phyloP scores from a whole-genome alignment of 1,284 basidiomycete genomes.

The Leccinum subfulvum region DNA sequence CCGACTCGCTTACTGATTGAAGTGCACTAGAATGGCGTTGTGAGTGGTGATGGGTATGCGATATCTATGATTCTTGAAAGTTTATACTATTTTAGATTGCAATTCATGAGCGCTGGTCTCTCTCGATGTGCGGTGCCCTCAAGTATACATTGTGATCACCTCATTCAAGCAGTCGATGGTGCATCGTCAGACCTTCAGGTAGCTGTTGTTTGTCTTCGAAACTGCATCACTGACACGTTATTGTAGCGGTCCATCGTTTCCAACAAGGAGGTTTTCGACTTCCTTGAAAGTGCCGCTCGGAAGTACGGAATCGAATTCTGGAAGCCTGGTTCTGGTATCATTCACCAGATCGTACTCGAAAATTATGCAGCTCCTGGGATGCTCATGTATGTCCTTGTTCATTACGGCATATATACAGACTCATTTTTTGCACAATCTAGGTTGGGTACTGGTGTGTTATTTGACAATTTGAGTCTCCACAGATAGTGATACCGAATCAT shows the following conservation, averaged over 20 bases:
- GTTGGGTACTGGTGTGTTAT: constrained; percentile 67
- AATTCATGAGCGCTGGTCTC: constrained; percentile 98
- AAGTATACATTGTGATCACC: constrained; percentile 95
- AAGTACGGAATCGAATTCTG: constrained; percentile 98
- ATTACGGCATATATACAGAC: constrained; percentile 10
- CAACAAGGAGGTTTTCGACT: constrained; percentile 98
- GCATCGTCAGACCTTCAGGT: constrained; percentile 83
- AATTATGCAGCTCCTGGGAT: constrained; percentile 92
- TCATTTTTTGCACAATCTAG: constrained; percentile 36
- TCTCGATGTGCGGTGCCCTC: constrained; percentile 81
- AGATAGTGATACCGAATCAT: constrained; percentile 22
- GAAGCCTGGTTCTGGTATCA: constrained; percentile 93
- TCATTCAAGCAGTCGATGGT: constrained; percentile 88
- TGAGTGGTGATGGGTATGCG: constrained; percentile 36
- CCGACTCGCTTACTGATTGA: constrained; percentile 15
- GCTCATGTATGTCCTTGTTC: constrained; percentile 59
- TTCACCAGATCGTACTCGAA: constrained; percentile 98
- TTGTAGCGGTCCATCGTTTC: constrained; percentile 77
- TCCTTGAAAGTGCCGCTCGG: constrained; percentile 89
- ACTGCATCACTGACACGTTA: constrained; percentile 4
- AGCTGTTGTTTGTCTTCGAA: constrained; percentile 5
- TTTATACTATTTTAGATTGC: constrained; percentile 58
- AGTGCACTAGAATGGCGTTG: constrained; percentile 69
- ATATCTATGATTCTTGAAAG: not conserved
- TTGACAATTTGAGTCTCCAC: not conserved